Percentiles rank a stretch among this genome's conserved stretches.
These are phyloP conservation scores for Sphagnum tenellum DNA, from an alignment of 225 moss, liverwort and hornwort species.

Conservation along the genomic window DNA sequence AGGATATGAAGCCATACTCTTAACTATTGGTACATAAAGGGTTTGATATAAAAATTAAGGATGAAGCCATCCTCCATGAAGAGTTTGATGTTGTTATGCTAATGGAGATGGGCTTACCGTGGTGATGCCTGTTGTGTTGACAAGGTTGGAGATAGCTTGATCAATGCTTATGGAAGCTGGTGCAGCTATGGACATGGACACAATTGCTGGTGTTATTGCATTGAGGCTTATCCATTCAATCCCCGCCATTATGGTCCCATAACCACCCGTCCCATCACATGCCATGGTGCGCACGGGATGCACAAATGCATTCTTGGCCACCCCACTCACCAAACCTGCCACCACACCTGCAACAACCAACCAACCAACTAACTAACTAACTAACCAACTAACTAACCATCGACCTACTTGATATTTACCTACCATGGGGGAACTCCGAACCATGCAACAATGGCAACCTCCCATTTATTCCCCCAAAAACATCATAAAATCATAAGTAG, in stretches of 20 bases:
- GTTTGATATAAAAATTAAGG: too few relatives aligned
- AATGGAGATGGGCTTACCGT: slow-evolving; percentile 15
- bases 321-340: slow-evolving; percentile 76
- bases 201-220: slow-evolving; percentile 45
- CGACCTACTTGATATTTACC: too few relatives aligned
- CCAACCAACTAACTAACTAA: too few relatives aligned
- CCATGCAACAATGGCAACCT: too few relatives aligned
- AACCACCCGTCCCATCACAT: slow-evolving; percentile 79
- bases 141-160: slow-evolving; percentile 65
- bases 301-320: slow-evolving; percentile 65
- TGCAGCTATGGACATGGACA: slow-evolving; percentile 83
- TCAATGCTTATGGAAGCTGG: slow-evolving; percentile 82
- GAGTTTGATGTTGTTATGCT: too few relatives aligned
- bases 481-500: too few relatives aligned
- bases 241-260: slow-evolving; percentile 58
- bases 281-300: slow-evolving; percentile 69
- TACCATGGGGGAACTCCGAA: too few relatives aligned
- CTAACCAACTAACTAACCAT: too few relatives aligned
- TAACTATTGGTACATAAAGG: too few relatives aligned
- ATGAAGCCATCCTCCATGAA: too few relatives aligned
- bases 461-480: too few relatives aligned
- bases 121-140: slow-evolving; percentile 42
- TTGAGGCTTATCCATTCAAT: slow-evolving; percentile 71
- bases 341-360: slow-evolving; percentile 47
- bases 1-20: too few relatives aligned